A percentile compares a stretch with the other conserved stretches of the same genome.
These are phyloP conservation scores for Lachancea meyersii DNA, from an alignment of 805 yeast species.

Conservation along the genomic window DNA sequence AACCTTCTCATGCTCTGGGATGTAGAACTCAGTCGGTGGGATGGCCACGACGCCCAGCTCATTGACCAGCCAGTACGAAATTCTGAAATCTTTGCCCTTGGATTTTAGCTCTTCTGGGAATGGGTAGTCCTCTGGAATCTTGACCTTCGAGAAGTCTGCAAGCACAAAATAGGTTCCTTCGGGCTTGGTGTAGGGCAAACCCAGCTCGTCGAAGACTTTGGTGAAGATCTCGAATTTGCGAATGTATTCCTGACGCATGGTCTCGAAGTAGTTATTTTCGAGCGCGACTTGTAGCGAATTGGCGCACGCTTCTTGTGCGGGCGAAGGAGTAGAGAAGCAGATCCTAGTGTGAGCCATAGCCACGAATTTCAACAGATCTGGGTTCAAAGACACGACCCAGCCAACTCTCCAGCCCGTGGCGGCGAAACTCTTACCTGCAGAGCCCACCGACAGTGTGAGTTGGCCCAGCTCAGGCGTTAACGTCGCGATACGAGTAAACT, in stretches of 20 bases:
- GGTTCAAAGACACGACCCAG: slow-evolving; percentile 77
- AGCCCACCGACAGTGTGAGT: slow-evolving; percentile 84
- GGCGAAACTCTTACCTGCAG: slow-evolving; percentile 97
- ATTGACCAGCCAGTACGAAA: slow-evolving; percentile 87
- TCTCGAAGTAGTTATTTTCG: slow-evolving; percentile 58
- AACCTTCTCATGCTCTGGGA: slow-evolving; percentile 59
- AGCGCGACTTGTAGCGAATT: slow-evolving; percentile 62
- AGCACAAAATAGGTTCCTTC: slow-evolving; percentile 92
- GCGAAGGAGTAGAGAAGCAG: slow-evolving; percentile 86
- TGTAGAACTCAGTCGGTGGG: slow-evolving; percentile 94
- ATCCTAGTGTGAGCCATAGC: slow-evolving; percentile 90
- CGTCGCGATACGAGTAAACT: slow-evolving; percentile 78
- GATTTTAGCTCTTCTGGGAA: slow-evolving; percentile 63
- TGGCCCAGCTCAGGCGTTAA: slow-evolving; percentile 71
- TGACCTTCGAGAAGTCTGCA: slow-evolving; percentile 78
- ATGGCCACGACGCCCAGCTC: slow-evolving; percentile 93
- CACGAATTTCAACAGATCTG: slow-evolving; percentile 74
- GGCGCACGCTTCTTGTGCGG: slow-evolving; percentile 88
- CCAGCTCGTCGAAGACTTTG: slow-evolving; percentile 74
- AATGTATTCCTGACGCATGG: slow-evolving; percentile 60
- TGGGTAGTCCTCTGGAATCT: slow-evolving; percentile 65
- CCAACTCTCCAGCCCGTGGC: slow-evolving; percentile 99
- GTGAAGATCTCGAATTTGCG: slow-evolving; percentile 70
- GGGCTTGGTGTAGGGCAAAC: slow-evolving; percentile 82
- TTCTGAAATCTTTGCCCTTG: slow-evolving; percentile 78